Percentiles rank a stretch among this genome's conserved stretches.
These are phyloP conservation scores for Suhomyces sp. DNA, from an alignment of 805 yeast species.

Conservation along the genomic window DNA sequence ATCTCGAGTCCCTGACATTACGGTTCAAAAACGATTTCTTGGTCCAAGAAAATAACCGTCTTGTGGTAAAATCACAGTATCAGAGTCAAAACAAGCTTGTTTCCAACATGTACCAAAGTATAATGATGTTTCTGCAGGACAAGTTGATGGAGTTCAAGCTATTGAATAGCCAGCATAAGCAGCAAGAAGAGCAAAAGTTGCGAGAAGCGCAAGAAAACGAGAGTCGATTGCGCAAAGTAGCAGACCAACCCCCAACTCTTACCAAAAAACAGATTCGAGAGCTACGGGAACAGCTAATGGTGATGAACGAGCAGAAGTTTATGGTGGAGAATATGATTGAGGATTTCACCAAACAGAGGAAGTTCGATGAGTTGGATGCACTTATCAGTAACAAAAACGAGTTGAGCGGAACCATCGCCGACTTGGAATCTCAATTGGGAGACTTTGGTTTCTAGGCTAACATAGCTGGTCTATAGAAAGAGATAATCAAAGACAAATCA, in stretches of 20 bases:
- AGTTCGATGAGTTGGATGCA: conserved; percentile 71
- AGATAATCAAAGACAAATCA: not conserved
- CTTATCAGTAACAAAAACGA: conserved; percentile 59
- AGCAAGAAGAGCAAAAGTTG: conserved; percentile 22
- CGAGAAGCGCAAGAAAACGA: conserved; percentile 6
- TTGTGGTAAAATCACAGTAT: conserved; percentile 13
- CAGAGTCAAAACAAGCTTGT: conserved; percentile 21
- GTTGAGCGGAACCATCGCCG: conserved; percentile 46
- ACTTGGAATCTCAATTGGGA: conserved; percentile 53
- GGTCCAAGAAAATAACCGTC: conserved; percentile 5
- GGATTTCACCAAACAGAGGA: conserved; percentile 60
- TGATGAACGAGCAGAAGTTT: conserved; percentile 78
- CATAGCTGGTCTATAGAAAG: not conserved
- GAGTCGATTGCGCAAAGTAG: not conserved
- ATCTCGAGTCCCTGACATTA: conserved; percentile 26
- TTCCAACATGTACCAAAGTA: conserved; percentile 55
- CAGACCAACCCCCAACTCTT: conserved; percentile 25
- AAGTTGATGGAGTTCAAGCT: conserved; percentile 63
- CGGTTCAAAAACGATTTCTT: conserved; percentile 24
- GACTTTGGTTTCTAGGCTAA: conserved; percentile 37
- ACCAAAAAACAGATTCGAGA: conserved; percentile 55
- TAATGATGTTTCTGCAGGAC: conserved; percentile 62
- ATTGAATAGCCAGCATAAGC: conserved; percentile 47
- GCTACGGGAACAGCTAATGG: conserved; percentile 74
- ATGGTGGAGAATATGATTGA: conserved; percentile 64